Evolutionary conservation across 257 asterid species (phyloP), one percentile per base, ranked within the genome.

Genomic region (Leptodermis oblonga): DNA sequence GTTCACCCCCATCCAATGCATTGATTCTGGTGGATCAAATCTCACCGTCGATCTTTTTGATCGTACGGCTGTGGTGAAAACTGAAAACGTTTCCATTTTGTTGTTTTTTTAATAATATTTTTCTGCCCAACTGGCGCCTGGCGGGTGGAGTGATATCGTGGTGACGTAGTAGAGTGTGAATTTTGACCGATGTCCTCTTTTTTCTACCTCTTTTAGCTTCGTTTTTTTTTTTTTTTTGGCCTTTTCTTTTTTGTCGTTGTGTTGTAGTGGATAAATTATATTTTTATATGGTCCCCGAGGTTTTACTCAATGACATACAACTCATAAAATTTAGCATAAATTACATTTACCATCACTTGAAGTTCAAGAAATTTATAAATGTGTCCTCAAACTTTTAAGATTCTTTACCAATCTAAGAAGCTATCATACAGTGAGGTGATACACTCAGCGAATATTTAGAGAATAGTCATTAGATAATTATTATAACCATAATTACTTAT

Each of bases 11-110:
- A 42, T 43, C 48, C n/a, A n/a, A n/a, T n/a, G n/a, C n/a, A n/a
- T n/a, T n/a, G n/a, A n/a, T 36, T 42, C 59, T 62, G 49, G 45
- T 49, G 18, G 20, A 20, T 25, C 11, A 20, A 59, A 4, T 48
- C 9, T 17, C 25, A 30, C 73, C 78, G 69, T 59, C 34, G 78
- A 67, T 74, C 55, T 4, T 33, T 18, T 58, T 73, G 39, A 67
- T 67, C 67, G 9, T 34, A 31, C 73, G 72, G 72, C 36, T 46
- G 53, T 4, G 18, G 20, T 73, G 31, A 15, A 45, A 62, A 62
- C 46, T n/a, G 7, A 30, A 26, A 22, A 30, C 22, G 56, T 30
- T 52, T 20, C 30, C 67, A 7, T 51, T 51, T 22, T 12, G n/a
- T n/a, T 51, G 28, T 51, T 51, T 51, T 49, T 36, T n/a, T 11